Evolutionary conservation across 768 basidiomycete genomes (phyloP), one percentile per base, ranked within the genome.

Genomic region (Sporobolomyces pararoseus): DNA sequence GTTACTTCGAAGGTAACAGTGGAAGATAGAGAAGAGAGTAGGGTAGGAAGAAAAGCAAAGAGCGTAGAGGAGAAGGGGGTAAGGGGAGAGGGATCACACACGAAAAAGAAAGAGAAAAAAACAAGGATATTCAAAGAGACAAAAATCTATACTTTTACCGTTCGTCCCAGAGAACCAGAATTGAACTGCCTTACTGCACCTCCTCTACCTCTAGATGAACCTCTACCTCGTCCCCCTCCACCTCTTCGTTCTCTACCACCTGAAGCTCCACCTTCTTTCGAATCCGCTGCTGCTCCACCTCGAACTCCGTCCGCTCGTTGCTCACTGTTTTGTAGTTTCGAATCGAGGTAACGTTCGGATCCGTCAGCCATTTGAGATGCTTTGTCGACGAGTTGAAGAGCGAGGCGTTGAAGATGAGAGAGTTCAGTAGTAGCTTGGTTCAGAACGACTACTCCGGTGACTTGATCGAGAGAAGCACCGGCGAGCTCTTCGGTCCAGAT

Each of bases 401-500:
- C 88, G n/a, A 97, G 83, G 78, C 92, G 89, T 79, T 99, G 96
- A 5, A 88, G 83, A 53, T 90, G 88, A 21, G 89, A 87, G 44
- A 90, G 84, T 75, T 97, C 94, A 66, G 91, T 85, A 63, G 63
- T 42, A 6, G 59, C 59, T 65, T 91, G 87, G 78, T 98, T 91
- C 83, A 98, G 93, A 53, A 95, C 87, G 65, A 99, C 85, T 50
- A 95, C 92, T 44, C 87, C 88, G 29, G 87, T 87, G 23, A 90
- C 88, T 78, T 90, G 91, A 79, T 98, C 96, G 63, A 98, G 83
- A 21, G 93, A 94, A 4, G 95, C 96, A 1, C 89, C 84, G 12
- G 78, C 66, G 16, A 99, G 83, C 77, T 97, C 93, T 76, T 97
- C 96, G 77, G 85, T 91, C 91, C 94, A 97, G 76, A 98, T 96